Base-by-base conservation (phyloP, 768 basidiomycete genomes). In the Amanita jacksonii region DNA sequence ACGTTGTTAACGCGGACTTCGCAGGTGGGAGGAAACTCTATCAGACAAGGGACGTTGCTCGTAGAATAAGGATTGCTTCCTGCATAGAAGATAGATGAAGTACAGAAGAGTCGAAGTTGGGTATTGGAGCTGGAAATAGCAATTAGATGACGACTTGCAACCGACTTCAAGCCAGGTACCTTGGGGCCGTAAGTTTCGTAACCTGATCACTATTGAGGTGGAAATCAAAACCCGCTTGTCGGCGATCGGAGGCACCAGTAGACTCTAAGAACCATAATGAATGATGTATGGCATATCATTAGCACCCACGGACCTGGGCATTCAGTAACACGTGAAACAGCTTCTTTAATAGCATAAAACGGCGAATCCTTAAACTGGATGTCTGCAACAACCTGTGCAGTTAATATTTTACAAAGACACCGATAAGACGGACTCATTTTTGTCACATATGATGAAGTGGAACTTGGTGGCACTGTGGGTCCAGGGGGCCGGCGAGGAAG, bases 1-100 rank as follows among this genome's bases (percentile, higher is more conserved):
- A 67, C 67, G 43, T 65, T 70, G 60, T 96, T 94, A 30, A 93
- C 77, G 56, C 88, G 82, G 40, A 93, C 82, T 74, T 96, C 91
- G 57, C 86, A 91, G 7, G 86, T 86, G 6, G 82, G 79, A 18
- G 91, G 91, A 53, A 94, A 96, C 67, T 96, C 91, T 38, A 94
- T 77, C 3, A 77, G 85, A 56, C 85, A 87, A 13, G 77, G 76
- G 13, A 65, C 59, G 34, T 62, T 53, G 45, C 62, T 66, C 4
- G 73, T 61, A 40, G 82, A 67, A 52, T 84, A 83, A 9, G 70
- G 72, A 33, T 65, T 65, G 16, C 67, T 59, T 34, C 66, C 66
- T 12, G 70, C 69, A 59, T 81, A 81, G 58, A 81, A 88, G 22
- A 76, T 68, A 24, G 81, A 90, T 3, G 86, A 88, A 0, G 91